These are phyloP conservation scores for Cladosporium sp. DNA, from an alignment of 2,329 filamentous ascomycete genomes.

Conservation along the genomic window DNA sequence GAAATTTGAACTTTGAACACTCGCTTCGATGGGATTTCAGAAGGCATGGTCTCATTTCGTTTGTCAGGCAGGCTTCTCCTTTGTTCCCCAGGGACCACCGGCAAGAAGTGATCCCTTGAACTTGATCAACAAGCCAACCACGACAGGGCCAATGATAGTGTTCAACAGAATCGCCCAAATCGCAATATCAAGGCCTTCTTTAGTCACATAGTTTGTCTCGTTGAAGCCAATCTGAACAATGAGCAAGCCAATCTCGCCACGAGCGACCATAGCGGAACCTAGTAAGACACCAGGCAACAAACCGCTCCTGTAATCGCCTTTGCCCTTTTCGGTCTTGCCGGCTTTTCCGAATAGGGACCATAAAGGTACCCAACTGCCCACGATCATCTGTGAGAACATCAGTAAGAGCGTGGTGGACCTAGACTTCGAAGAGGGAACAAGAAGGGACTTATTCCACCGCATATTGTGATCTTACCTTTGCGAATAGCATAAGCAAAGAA, in stretches of 20 bases:
- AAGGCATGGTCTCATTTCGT: too few relatives aligned
- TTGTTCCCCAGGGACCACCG: constrained; percentile 22
- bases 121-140: constrained; percentile 24
- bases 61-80: too few relatives aligned
- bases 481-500: constrained; percentile 27
- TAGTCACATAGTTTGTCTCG: constrained; percentile 26
- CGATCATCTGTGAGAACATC: too few relatives aligned
- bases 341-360: too few relatives aligned
- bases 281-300: constrained; percentile 19
- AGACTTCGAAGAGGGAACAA: too few relatives aligned
- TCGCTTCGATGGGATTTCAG: too few relatives aligned
- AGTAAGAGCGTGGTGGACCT: too few relatives aligned
- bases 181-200: constrained; percentile 13
- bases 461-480: constrained; percentile 15
- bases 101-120: constrained; percentile 21
- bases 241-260: constrained; percentile 29
- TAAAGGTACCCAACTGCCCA: too few relatives aligned
- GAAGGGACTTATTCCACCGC: too few relatives aligned
- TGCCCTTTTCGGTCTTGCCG: too few relatives aligned
- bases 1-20: too few relatives aligned
- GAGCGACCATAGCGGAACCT: constrained; percentile 27
- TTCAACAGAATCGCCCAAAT: constrained; percentile 26
- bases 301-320: too few relatives aligned
- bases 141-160: constrained; percentile 25
- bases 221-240: constrained; percentile 30